Percentiles rank a stretch among this genome's conserved stretches.
Conservation (phyloP, 768 basidiomycete genomes). For the Amanita phalloides region DNA sequence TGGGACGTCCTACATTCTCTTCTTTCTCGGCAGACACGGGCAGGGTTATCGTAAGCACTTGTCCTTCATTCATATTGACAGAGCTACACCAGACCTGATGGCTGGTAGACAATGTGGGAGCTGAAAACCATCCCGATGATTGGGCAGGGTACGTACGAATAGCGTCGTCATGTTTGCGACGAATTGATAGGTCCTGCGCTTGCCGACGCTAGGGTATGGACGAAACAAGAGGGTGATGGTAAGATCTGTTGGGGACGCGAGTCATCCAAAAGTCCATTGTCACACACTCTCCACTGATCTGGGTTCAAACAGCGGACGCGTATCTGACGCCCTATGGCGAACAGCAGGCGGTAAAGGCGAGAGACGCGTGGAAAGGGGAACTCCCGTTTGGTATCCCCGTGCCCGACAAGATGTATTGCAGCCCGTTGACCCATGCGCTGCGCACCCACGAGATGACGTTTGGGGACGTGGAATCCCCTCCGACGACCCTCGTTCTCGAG, state of each 20-base stretch:
- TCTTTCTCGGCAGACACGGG: constrained; percentile 62
- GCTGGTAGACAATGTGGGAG: constrained; percentile 53
- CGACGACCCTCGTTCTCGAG: constrained; percentile 40
- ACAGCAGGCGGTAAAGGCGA: constrained; percentile 38
- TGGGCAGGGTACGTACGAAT: constrained; percentile 50
- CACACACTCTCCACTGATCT: not conserved
- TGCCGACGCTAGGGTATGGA: constrained; percentile 39
- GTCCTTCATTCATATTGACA: not conserved
- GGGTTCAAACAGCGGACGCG: constrained; percentile 45
- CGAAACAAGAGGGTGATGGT: constrained; percentile 52
- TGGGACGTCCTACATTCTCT: constrained; percentile 44
- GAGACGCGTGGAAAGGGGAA: constrained; percentile 38
- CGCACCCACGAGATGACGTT: constrained; percentile 48
- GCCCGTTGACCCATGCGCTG: constrained; percentile 56
- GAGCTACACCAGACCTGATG: not conserved
- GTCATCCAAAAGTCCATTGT: constrained; percentile 14
- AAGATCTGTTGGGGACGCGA: constrained; percentile 65
- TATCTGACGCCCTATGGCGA: constrained; percentile 48
- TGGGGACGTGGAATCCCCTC: constrained; percentile 19
- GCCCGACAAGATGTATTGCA: constrained; percentile 48
- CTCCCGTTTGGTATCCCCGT: constrained; percentile 30
- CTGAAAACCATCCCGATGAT: constrained; percentile 41
- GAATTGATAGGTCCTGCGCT: not conserved
- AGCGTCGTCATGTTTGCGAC: not conserved
- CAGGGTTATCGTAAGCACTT: constrained; percentile 62